phyloP scores from a whole-genome alignment of 495 filamentous ascomycete genomes.

The Thermothielavioides terrestris region DNA sequence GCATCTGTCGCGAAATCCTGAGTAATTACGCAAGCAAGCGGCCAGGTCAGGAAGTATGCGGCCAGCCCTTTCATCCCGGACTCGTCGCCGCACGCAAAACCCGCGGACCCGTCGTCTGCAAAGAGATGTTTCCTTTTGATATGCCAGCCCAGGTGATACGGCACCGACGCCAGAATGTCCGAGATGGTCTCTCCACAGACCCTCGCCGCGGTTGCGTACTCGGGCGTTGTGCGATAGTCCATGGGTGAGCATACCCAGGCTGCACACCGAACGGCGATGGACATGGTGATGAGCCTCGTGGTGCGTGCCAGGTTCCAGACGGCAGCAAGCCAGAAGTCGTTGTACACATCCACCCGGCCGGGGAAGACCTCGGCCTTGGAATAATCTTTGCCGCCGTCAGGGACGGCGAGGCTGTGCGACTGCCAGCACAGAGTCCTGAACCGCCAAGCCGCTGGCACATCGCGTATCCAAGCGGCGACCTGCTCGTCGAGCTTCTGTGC shows the following conservation, averaged over 20 bases:
- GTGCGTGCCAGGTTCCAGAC: slow-evolving; percentile 41
- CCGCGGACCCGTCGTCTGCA: slow-evolving; percentile 6
- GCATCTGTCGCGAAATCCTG: slow-evolving; percentile 43
- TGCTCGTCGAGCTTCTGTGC: slow-evolving; percentile 37
- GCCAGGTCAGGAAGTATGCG: slow-evolving; percentile 35
- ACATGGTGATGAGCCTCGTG: slow-evolving; percentile 37
- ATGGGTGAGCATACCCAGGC: slow-evolving; percentile 44
- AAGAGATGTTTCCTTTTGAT: slow-evolving; percentile 18
- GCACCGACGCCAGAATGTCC: slow-evolving; percentile 44
- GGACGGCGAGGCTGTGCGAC: slow-evolving; percentile 21
- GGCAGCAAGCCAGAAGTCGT: slow-evolving; percentile 41
- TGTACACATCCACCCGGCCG: slow-evolving; percentile 43
- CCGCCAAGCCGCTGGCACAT: slow-evolving; percentile 32
- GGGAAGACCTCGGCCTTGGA: slow-evolving; percentile 39
- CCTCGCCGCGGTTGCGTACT: slow-evolving; percentile 38
- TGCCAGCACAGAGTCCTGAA: slow-evolving; percentile 40
- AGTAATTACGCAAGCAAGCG: slow-evolving; percentile 32
- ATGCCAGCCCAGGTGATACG: slow-evolving; percentile 46
- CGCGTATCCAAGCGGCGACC: slow-evolving; percentile 34
- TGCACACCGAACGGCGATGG: slow-evolving; percentile 40
- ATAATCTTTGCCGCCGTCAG: slow-evolving; percentile 27
- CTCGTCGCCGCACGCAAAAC: slow-evolving; percentile 33
- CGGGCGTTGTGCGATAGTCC: slow-evolving; percentile 45
- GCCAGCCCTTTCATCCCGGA: slow-evolving; percentile 34
- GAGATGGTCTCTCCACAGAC: slow-evolving; percentile 36